These are phyloP conservation scores for Blastocystis sp. DNA, from an alignment of 352 stramenopile species.

Conservation along the genomic window DNA sequence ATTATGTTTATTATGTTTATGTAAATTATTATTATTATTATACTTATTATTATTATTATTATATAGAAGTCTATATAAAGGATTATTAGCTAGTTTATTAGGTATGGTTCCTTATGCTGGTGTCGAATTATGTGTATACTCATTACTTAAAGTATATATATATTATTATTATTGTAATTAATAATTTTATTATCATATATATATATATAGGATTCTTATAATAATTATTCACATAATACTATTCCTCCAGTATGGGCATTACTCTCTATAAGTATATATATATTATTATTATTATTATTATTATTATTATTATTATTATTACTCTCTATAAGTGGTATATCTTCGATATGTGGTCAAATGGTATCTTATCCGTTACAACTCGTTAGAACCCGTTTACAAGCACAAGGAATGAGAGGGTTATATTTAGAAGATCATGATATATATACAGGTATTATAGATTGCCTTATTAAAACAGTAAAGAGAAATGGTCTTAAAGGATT, in stretches of 20 bases:
- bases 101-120: constrained; percentile 42
- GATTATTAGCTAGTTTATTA: constrained; percentile 38
- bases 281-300: background rate
- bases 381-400: constrained; percentile 41
- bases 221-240: no score
- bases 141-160: constrained; percentile 22
- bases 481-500: constrained; percentile 37
- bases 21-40: no score
- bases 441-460: constrained; percentile 41
- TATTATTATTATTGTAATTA: background rate
- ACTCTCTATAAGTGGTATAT: constrained; percentile 34
- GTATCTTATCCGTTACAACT: constrained; percentile 42
- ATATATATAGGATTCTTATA: constrained; percentile 17
- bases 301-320: constrained; percentile 22
- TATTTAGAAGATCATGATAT: no score
- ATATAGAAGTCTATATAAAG: constrained; percentile 39
- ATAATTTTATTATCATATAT: constrained; percentile 5
- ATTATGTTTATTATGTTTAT: no score
- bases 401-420: constrained; percentile 41
- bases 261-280: constrained; percentile 19
- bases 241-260: constrained; percentile 42
- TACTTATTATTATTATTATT: no score
- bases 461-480: constrained; percentile 39
- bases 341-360: constrained; percentile 38
- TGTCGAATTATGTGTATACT: constrained; percentile 42